A percentile compares a stretch with the other conserved stretches of the same genome.
These are phyloP conservation scores for Coniferiporia weirii DNA, from an alignment of 1,284 basidiomycete species.

Conservation along the genomic window DNA sequence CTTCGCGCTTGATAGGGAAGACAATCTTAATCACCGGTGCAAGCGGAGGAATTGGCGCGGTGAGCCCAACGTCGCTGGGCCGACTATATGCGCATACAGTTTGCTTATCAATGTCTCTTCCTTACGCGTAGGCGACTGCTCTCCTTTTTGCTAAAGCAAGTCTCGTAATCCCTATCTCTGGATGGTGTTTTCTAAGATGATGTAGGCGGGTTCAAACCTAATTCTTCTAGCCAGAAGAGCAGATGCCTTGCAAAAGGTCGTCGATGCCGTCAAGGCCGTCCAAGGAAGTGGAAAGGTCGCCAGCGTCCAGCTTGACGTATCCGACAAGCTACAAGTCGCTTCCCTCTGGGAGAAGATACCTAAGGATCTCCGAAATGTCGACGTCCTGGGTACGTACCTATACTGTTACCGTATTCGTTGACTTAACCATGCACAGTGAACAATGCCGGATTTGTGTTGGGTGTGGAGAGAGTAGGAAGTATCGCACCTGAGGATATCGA, in stretches of 20 bases:
- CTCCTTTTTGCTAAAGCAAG: constrained; percentile 72
- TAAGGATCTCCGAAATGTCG: constrained; percentile 57
- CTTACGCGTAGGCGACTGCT: constrained; percentile 61
- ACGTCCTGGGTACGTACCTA: constrained; percentile 59
- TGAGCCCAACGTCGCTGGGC: constrained; percentile 30
- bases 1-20: constrained; percentile 73
- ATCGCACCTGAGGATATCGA: constrained; percentile 74
- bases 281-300: constrained; percentile 68
- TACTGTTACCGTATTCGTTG: neutral
- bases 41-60: constrained; percentile 78
- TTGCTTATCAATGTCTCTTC: neutral
- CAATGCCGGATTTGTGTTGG: constrained; percentile 84
- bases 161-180: constrained; percentile 24
- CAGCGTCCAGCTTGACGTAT: constrained; percentile 67
- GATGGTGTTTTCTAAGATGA: neutral
- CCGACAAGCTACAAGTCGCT: constrained; percentile 64
- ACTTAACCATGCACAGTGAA: constrained; percentile 49
- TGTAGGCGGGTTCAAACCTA: constrained; percentile 74
- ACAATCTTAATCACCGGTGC: constrained; percentile 86
- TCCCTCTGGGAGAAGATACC: constrained; percentile 66
- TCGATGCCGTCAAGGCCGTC: constrained; percentile 56
- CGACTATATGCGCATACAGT: neutral
- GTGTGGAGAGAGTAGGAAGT: constrained; percentile 77
- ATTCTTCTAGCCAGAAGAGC: constrained; percentile 67
- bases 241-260: constrained; percentile 61